Percentiles rank a stretch among this genome's conserved stretches.
These are phyloP conservation scores for Ascochyta fabae DNA, from an alignment of 2,329 filamentous ascomycete species.

Conservation along the genomic window DNA sequence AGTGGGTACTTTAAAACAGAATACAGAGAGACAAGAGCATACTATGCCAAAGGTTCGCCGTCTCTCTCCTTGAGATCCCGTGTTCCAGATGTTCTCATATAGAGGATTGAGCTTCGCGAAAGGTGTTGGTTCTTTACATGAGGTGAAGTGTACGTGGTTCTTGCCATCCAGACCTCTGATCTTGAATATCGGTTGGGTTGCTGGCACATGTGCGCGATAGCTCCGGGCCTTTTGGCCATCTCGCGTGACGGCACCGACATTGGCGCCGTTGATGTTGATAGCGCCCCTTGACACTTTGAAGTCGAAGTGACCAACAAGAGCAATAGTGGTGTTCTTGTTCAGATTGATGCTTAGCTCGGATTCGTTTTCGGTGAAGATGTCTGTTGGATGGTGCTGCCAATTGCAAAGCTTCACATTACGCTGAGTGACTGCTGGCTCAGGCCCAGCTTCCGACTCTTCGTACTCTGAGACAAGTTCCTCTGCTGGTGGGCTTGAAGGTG, in stretches of 20 bases:
- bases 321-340: constrained; percentile 44
- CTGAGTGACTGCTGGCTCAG: constrained; percentile 15
- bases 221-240: constrained; percentile 21
- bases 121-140: constrained; percentile 56
- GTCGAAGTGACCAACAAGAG: constrained; percentile 69
- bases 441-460: constrained; percentile 28
- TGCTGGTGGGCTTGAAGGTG: constrained; percentile 24
- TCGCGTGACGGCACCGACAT: constrained; percentile 56
- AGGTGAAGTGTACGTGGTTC: constrained; percentile 56
- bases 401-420: constrained; percentile 41
- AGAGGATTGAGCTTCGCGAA: constrained; percentile 69
- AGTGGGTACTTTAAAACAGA: not conserved
- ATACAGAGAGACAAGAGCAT: constrained; percentile 27
- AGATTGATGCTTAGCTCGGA: constrained; percentile 36
- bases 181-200: constrained; percentile 73
- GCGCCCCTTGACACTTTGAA: constrained; percentile 67
- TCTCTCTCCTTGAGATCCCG: constrained; percentile 34
- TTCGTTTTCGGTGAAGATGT: constrained; percentile 33
- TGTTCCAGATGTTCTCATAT: constrained; percentile 71
- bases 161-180: constrained; percentile 63
- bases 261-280: constrained; percentile 70
- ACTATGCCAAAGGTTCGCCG: constrained; percentile 44
- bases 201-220: constrained; percentile 69
- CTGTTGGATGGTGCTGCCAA: constrained; percentile 33
- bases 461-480: constrained; percentile 23